phyloP scores from a whole-genome alignment of 2,329 filamentous ascomycete species.

The Tolypocladium pustulatum region DNA sequence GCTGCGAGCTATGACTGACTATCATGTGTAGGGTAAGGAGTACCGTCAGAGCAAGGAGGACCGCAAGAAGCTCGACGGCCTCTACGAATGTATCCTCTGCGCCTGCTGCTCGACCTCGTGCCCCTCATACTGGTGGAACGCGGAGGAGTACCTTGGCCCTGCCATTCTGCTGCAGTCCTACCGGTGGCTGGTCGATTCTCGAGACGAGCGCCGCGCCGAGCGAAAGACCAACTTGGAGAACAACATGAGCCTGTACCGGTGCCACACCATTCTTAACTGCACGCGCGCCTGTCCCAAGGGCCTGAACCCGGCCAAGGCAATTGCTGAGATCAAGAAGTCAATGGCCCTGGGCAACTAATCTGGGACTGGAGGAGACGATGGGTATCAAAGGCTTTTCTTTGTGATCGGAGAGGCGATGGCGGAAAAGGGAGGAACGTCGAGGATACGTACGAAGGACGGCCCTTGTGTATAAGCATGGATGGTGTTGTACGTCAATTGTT shows the following conservation, averaged over 20 bases:
- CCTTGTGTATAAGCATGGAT: neutral
- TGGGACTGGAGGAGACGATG: neutral
- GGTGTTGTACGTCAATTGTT: neutral
- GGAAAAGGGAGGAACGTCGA: neutral
- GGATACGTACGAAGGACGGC: neutral
- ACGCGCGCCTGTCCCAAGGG: slow-evolving; percentile 97
- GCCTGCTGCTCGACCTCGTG: slow-evolving; percentile 98
- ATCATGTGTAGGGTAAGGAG: slow-evolving; percentile 69
- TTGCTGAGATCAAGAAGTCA: slow-evolving; percentile 98
- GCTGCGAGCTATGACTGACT: slow-evolving; percentile 2
- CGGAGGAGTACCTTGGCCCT: slow-evolving; percentile 94
- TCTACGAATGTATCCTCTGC: slow-evolving; percentile 99
- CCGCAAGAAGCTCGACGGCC: slow-evolving; percentile 90
- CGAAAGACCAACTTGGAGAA: slow-evolving; percentile 91
- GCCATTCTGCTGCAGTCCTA: slow-evolving; percentile 96
- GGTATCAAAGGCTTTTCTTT: neutral
- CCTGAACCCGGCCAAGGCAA: slow-evolving; percentile 86
- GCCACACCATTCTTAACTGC: slow-evolving; percentile 99
- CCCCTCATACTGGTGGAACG: slow-evolving; percentile 99
- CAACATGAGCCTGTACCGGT: slow-evolving; percentile 97
- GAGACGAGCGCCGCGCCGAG: slow-evolving; percentile 81
- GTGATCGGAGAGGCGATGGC: neutral
- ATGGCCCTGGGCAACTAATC: slow-evolving; percentile 50
- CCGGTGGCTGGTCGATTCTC: slow-evolving; percentile 90
- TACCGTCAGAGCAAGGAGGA: slow-evolving; percentile 85